Evolutionary conservation across 2,329 filamentous ascomycete genomes (phyloP).

Genomic region (Trichophyton schoenleinii): DNA sequence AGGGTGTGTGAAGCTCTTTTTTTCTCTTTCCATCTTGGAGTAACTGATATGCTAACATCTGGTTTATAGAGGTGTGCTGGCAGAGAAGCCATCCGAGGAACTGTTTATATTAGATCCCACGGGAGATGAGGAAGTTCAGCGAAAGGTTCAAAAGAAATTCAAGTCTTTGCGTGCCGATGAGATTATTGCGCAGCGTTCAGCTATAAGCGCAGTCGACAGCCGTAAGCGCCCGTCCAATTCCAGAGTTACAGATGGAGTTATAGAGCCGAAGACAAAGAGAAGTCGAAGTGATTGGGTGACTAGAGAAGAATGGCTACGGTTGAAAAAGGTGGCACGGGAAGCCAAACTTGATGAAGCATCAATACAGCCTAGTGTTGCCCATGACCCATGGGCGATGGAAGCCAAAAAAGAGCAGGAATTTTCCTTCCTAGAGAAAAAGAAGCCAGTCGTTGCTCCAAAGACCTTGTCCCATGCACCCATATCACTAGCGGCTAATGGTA

Average conservation of each 20-base stretch:
- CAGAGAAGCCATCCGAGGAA: slow-evolving; percentile 68
- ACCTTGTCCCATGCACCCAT: slow-evolving; percentile 67
- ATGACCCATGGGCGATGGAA: slow-evolving; percentile 64
- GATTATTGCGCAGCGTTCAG: slow-evolving; percentile 75
- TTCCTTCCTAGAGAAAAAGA: slow-evolving; percentile 54
- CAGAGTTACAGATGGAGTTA: slow-evolving; percentile 59
- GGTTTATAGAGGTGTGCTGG: slow-evolving; percentile 58
- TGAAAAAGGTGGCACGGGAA: slow-evolving; percentile 69
- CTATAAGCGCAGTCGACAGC: slow-evolving; percentile 62
- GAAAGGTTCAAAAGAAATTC: slow-evolving; percentile 51
- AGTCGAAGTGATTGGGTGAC: slow-evolving; percentile 68
- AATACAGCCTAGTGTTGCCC: slow-evolving; percentile 41
- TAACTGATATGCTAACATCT: neutral
- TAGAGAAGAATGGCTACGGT: slow-evolving; percentile 65
- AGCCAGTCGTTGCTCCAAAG: slow-evolving; percentile 56
- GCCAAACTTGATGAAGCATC: slow-evolving; percentile 36
- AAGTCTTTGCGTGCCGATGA: slow-evolving; percentile 83
- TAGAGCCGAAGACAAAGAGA: slow-evolving; percentile 57
- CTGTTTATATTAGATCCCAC: slow-evolving; percentile 73
- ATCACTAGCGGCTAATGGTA: slow-evolving; percentile 71
- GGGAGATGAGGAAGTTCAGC: slow-evolving; percentile 56
- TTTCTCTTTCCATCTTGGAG: slow-evolving; percentile 5
- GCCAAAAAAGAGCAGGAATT: slow-evolving; percentile 34
- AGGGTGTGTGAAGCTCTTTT: slow-evolving; percentile 46
- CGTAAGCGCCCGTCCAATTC: slow-evolving; percentile 55